Conservation (phyloP, 129 eudicot species). For the Pseudognaphalium luteoalbum region DNA sequence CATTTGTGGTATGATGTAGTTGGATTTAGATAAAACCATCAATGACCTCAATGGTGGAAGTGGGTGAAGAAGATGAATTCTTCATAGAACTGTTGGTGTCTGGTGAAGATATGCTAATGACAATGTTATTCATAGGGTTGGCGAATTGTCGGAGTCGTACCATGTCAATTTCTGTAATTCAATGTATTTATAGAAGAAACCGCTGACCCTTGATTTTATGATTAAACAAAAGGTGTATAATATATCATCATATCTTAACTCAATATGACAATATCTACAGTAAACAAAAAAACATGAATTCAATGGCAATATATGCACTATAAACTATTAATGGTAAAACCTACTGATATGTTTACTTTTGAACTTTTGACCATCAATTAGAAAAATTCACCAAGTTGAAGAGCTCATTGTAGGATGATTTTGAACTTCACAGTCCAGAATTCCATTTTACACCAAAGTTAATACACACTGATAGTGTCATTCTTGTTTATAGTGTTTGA, state of each 20-base stretch:
- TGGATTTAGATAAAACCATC: conserved; percentile 12
- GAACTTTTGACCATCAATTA: background rate
- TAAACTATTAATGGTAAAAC: background rate
- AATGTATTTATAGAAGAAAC: background rate
- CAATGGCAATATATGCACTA: background rate
- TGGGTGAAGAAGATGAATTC: conserved; percentile 29
- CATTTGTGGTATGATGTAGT: conserved; percentile 22
- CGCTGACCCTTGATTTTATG: background rate
- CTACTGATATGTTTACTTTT: background rate
- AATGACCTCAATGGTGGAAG: conserved; percentile 20
- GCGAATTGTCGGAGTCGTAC: conserved; percentile 6
- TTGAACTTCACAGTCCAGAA: background rate
- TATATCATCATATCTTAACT: background rate
- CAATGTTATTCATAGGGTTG: conserved; percentile 17
- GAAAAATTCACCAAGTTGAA: background rate
- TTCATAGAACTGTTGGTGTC: conserved; percentile 31
- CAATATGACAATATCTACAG: background rate
- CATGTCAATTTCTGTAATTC: background rate
- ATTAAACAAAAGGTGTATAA: background rate
- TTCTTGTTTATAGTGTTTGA: background rate
- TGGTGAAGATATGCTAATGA: conserved; percentile 18
- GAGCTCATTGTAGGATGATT: background rate
- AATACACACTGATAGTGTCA: background rate
- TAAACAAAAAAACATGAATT: background rate
- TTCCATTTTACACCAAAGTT: background rate